A percentile compares a stretch with the other conserved stretches of the same genome.
phyloP scores from a whole-genome alignment of 495 filamentous ascomycete species.

The Aspergillus sparsus region DNA sequence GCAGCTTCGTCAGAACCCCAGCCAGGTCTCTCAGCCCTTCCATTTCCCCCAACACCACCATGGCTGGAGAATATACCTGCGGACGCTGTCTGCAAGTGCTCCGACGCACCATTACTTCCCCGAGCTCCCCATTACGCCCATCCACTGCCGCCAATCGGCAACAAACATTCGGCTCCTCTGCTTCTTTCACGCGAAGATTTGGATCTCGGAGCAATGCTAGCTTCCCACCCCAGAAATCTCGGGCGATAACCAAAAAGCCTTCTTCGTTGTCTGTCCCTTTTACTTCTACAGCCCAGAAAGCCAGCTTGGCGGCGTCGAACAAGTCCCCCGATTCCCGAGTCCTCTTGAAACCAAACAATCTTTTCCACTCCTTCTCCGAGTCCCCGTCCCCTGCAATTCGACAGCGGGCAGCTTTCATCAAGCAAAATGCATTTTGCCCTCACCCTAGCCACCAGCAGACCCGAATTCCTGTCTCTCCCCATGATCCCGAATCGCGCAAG shows the following conservation, averaged over 20 bases:
- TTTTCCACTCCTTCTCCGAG: slow-evolving; percentile 87
- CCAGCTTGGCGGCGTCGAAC: slow-evolving; percentile 30
- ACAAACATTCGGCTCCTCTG: slow-evolving; percentile 29
- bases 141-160: slow-evolving; percentile 29
- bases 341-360: slow-evolving; percentile 73
- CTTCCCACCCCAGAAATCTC: slow-evolving; percentile 18
- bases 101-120: slow-evolving; percentile 29
- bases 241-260: slow-evolving; percentile 22
- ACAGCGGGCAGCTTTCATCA: slow-evolving; percentile 81
- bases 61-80: slow-evolving; percentile 47
- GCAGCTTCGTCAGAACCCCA: background rate
- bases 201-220: slow-evolving; percentile 32
- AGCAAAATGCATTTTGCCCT: slow-evolving; percentile 86
- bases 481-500: slow-evolving; percentile 62
- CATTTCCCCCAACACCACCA: slow-evolving; percentile 24
- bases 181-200: slow-evolving; percentile 35
- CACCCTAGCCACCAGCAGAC: slow-evolving; percentile 80
- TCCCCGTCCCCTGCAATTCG: slow-evolving; percentile 86
- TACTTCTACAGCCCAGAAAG: slow-evolving; percentile 26
- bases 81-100: slow-evolving; percentile 45
- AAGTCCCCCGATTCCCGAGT: slow-evolving; percentile 36
- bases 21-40: background rate
- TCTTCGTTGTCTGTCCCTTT: slow-evolving; percentile 7
- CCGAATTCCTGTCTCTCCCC: slow-evolving; percentile 56
- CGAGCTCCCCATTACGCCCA: slow-evolving; percentile 25